Conservation (phyloP, 2,329 filamentous ascomycete genomes). For the Diaporthe citri region DNA sequence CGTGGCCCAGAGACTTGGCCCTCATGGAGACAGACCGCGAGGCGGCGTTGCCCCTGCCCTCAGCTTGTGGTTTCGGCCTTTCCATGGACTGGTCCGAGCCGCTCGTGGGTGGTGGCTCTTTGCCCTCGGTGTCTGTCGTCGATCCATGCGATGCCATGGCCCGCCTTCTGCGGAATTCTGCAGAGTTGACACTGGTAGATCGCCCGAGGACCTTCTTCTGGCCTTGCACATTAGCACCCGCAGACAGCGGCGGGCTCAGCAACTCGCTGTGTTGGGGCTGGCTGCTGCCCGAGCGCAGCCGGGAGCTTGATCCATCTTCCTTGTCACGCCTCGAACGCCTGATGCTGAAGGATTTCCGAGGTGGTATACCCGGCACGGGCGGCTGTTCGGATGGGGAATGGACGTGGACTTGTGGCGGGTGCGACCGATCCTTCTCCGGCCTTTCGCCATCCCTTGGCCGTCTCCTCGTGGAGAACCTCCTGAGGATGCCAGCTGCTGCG, state of each 20-base stretch:
- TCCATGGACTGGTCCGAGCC: conserved; percentile 82
- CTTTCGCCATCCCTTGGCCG: conserved; percentile 74
- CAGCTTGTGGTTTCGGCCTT: conserved; percentile 55
- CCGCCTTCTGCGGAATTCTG: conserved; percentile 77
- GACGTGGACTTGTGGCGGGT: conserved; percentile 81
- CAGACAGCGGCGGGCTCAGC: conserved; percentile 77
- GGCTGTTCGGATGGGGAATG: conserved; percentile 77
- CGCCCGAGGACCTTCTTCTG: conserved; percentile 80
- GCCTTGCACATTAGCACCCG: conserved; percentile 67
- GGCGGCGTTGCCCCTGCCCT: conserved; percentile 64
- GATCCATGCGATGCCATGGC: conserved; percentile 52
- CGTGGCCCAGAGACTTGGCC: conserved; percentile 90
- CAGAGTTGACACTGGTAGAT: conserved; percentile 92
- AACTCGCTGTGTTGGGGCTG: conserved; percentile 84
- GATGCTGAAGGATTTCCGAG: conserved; percentile 92
- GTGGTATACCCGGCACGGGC: conserved; percentile 60
- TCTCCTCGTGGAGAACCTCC: conserved; percentile 90
- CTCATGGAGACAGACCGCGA: conserved; percentile 75
- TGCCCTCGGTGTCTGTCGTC: conserved; percentile 53
- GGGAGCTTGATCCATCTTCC: conserved; percentile 62
- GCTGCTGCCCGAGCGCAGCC: conserved; percentile 67
- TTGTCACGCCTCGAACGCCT: conserved; percentile 68
- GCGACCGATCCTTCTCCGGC: conserved; percentile 73
- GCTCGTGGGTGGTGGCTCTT: conserved; percentile 79
- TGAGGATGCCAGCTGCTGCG: conserved; percentile 83